phyloP scores from a whole-genome alignment of 2,329 filamentous ascomycete species.

The Talaromyces verruculosus region DNA sequence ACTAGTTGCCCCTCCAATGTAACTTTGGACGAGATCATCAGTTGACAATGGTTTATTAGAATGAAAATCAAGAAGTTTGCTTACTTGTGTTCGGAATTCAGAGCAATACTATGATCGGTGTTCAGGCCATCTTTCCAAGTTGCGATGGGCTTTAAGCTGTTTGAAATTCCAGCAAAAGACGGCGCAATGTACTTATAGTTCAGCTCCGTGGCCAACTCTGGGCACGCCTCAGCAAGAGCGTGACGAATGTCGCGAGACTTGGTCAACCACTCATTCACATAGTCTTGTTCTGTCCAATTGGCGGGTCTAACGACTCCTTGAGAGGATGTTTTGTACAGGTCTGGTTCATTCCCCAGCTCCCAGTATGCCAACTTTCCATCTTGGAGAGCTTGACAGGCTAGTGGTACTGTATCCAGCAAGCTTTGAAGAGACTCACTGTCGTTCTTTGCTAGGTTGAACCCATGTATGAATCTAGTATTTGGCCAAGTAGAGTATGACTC shows the following conservation, averaged over 20 bases:
- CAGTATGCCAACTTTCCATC: constrained; percentile 13
- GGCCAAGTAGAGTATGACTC: constrained; percentile 21
- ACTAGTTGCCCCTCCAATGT: constrained; percentile 14
- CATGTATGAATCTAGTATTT: constrained; percentile 19
- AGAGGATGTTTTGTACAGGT: constrained; percentile 15
- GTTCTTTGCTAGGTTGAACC: constrained; percentile 19
- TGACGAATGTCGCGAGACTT: constrained; percentile 12
- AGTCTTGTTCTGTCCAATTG: constrained; percentile 17
- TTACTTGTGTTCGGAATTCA: constrained; percentile 18
- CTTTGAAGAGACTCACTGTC: neutral
- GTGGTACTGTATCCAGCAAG: constrained; percentile 14
- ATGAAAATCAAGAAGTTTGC: neutral
- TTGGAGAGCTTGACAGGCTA: constrained; percentile 16
- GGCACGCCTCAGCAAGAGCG: constrained; percentile 9
- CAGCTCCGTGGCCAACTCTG: neutral
- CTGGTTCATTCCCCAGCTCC: constrained; percentile 20
- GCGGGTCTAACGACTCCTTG: neutral
- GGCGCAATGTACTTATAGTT: constrained; percentile 17
- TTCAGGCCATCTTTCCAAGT: constrained; percentile 10
- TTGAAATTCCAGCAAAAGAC: constrained; percentile 16
- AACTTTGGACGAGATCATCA: constrained; percentile 1
- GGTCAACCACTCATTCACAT: constrained; percentile 18
- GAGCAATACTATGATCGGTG: constrained; percentile 7
- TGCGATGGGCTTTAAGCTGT: constrained; percentile 7
- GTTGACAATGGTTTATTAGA: neutral